Percentiles rank a stretch among this genome's conserved stretches.
Conservation (phyloP, 495 filamentous ascomycete species). For the Ascodesmis nigricans region DNA sequence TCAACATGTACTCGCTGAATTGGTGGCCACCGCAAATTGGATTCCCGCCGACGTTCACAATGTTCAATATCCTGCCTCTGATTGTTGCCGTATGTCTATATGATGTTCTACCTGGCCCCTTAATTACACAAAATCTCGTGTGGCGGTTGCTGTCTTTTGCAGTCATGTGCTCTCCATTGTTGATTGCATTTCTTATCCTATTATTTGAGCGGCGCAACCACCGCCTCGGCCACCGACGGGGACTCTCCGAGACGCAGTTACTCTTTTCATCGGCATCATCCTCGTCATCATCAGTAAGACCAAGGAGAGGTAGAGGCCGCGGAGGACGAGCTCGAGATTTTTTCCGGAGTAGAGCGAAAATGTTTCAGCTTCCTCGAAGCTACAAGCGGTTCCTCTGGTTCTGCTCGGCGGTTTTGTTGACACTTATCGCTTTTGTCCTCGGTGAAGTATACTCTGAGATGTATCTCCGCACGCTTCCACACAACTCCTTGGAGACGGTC, state of each 20-base stretch:
- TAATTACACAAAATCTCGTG: conserved; percentile 35
- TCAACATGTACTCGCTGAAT: conserved; percentile 39
- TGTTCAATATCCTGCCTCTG: conserved; percentile 33
- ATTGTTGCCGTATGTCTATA: conserved; percentile 35
- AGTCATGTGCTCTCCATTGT: conserved; percentile 40
- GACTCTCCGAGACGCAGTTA: conserved; percentile 37
- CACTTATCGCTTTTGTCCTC: conserved; percentile 36
- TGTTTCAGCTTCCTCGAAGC: conserved; percentile 8
- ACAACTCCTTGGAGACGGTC: conserved; percentile 39
- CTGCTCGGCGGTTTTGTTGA: conserved; percentile 35
- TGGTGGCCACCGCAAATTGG: conserved; percentile 35
- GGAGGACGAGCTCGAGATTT: no score
- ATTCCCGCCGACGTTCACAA: conserved; percentile 33
- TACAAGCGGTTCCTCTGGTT: conserved; percentile 48
- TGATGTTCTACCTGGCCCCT: conserved; percentile 26
- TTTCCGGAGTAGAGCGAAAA: neutral
- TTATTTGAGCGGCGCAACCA: conserved; percentile 31
- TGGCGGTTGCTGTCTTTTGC: conserved; percentile 43
- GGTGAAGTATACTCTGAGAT: conserved; percentile 45
- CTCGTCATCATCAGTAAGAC: conserved; percentile 2
- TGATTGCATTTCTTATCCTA: conserved; percentile 36
- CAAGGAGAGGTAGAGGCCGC: no score
- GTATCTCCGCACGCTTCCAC: conserved; percentile 40
- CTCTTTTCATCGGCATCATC: conserved; percentile 35
- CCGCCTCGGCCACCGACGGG: conserved; percentile 31